Percentiles rank a stretch among this genome's conserved stretches.
phyloP scores from a whole-genome alignment of 2,329 filamentous ascomycete genomes.

The Aspergillus tanneri region DNA sequence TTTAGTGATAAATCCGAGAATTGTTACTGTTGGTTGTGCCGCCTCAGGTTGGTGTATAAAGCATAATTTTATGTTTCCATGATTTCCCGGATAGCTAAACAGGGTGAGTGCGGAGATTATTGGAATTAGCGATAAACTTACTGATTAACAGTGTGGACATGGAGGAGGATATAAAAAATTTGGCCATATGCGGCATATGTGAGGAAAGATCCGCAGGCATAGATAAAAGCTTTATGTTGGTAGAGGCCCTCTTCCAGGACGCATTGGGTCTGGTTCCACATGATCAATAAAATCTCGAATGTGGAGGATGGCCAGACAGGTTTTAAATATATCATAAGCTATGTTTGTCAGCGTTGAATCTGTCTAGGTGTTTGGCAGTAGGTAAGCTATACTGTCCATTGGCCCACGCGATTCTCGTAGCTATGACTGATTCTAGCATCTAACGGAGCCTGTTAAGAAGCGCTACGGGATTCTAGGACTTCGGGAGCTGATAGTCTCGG shows the following conservation, averaged over 20 bases:
- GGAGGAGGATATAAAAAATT: not conserved
- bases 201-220: not conserved
- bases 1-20: not conserved
- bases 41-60: conserved; percentile 2
- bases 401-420: too few relatives aligned
- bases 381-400: too few relatives aligned
- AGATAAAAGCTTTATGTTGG: not conserved
- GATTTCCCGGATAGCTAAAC: not conserved
- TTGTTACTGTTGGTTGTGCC: not conserved
- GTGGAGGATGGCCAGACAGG: too few relatives aligned
- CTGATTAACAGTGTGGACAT: not conserved
- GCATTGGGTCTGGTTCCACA: not conserved
- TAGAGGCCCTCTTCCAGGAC: not conserved
- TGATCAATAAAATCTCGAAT: not conserved
- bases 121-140: not conserved
- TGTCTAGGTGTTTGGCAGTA: too few relatives aligned
- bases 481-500: too few relatives aligned
- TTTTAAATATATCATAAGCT: too few relatives aligned
- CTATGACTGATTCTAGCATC: too few relatives aligned
- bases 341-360: too few relatives aligned
- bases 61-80: not conserved
- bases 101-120: not conserved
- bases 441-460: too few relatives aligned
- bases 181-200: not conserved
- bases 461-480: too few relatives aligned